Conservation (phyloP, 257 asterid species). For the Nicotiana noctiflora region DNA sequence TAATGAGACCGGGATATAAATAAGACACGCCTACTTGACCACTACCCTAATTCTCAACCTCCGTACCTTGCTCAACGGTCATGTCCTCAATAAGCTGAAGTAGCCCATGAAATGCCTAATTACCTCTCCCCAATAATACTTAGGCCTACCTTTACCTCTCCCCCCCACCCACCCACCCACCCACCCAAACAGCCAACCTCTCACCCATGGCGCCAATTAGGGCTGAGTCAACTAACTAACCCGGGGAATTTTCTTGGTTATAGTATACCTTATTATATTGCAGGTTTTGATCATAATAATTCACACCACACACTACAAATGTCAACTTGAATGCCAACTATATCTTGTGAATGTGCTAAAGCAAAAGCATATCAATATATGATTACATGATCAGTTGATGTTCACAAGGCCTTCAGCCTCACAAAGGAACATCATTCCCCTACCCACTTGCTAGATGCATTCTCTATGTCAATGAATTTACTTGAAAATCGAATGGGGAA, state of each 20-base stretch:
- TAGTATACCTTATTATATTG: neutral
- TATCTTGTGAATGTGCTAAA: neutral
- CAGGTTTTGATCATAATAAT: neutral
- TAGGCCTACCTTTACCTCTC: too few relatives aligned
- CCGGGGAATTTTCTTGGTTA: neutral
- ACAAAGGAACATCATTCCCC: neutral
- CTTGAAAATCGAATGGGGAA: neutral
- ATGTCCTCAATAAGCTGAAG: too few relatives aligned
- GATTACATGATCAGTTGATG: neutral
- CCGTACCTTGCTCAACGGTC: too few relatives aligned
- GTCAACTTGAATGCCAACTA: neutral
- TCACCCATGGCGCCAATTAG: neutral
- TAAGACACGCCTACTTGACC: too few relatives aligned
- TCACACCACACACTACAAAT: neutral
- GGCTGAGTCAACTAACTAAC: neutral
- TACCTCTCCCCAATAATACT: too few relatives aligned
- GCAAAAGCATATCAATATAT: neutral
- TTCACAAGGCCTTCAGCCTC: neutral
- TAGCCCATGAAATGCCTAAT: too few relatives aligned
- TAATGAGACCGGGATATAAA: too few relatives aligned
- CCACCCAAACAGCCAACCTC: neutral
- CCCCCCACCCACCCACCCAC: neutral
- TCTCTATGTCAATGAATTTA: neutral
- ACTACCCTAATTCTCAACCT: too few relatives aligned
- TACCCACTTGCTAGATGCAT: too few relatives aligned